Evolutionary conservation across 1,284 basidiomycete genomes (phyloP), one percentile per base, ranked within the genome.

Genomic region (Ustilago esculenta): DNA sequence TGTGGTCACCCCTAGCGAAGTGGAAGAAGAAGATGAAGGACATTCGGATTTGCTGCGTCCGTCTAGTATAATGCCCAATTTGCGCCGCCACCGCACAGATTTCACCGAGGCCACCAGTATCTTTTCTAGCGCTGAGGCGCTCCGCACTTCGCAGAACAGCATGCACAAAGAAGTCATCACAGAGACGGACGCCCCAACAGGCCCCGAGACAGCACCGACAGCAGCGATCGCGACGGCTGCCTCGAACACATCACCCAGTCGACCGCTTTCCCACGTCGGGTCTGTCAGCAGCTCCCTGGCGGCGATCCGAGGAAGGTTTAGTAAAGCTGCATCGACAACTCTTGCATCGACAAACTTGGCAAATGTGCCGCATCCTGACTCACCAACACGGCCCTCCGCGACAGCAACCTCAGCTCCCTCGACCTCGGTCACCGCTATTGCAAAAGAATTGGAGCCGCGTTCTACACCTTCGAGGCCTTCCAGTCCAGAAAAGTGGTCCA

Each of bases 91-190:
- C 6, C 50, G 34, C 2, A 72, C 69, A 27, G 51, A 72, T 42
- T 67, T 61, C 25, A 72, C 69, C 12, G 59, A 49, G 20, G 69
- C 55, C 1, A 72, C 63, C 2, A 72, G 69, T 46, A 50, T 72
- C 52, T 71, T 53, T 37, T 69, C 60, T 3, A 48, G 66, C n/a
- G 40, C 46, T 14, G 64, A 50, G 12, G 54, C 23, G 6, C 39
- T 57, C 18, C 36, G 43, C 23, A 36, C 23, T 8, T 68, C 65
- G 4, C 50, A 56, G 29, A 57, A 30, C 18, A 63, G 54, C 40
- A 35, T 59, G 20, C 42, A 69, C n/a, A 59, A 64, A 35, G 55
- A 58, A 5, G 15, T 15, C n/a, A 17, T 52, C 25, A 41, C 47
- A 5, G 56, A 64, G 30, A 45, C 39, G 5, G 37, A 25, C 6